Base-by-base conservation (phyloP, 129 eudicot genomes). In the Chrysanthemum seticuspe region DNA sequence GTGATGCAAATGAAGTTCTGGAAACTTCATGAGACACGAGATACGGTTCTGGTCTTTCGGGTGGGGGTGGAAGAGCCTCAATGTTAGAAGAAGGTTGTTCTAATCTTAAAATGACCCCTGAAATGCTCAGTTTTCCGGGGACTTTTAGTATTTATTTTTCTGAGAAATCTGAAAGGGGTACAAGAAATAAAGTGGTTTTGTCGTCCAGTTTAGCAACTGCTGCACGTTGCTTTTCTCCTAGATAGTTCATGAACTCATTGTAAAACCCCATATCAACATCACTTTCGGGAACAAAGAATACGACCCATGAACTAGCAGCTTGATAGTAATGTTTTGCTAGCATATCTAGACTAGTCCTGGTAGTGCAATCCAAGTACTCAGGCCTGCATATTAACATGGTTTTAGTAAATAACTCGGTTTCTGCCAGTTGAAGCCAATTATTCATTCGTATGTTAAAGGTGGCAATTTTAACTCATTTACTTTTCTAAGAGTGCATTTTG, bases 81-180 rank as follows among this genome's bases (percentile, higher is more conserved):
- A 71, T 68, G 72, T 72, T 67, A 27, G 86, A 65, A 19, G 21
- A 19, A 4, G 91, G 79, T 23, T 75, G 84, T 49, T 89, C 97
- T 73, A 87, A 50, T 65, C 93, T 90, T 40, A 94, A 73, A 53
- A 94, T 81, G 75, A 94, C 97, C 25, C 98, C 98, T 14, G 96
- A 87, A 47, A 94, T 87, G 78, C 98, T 87, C 10, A 86, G 79
- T 65, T 81, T 87, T 1, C 97, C 98, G 1, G 98, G 96, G 6
- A 94, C 97, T 70, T 94, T 94, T 0, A 94, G 87, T 13, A 94
- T 85, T 19, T 19, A 19, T 77, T 94, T 86, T 64, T 87, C 93
- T 0, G 96, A 90, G 88, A 94, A 94, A 0, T 94, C 98, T 14
- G 98, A 94, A 55, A 97, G 98, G 52, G 98, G 97, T 51, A 94